phyloP scores from a whole-genome alignment of 2,329 filamentous ascomycete genomes.

The Alternaria arborescens region DNA sequence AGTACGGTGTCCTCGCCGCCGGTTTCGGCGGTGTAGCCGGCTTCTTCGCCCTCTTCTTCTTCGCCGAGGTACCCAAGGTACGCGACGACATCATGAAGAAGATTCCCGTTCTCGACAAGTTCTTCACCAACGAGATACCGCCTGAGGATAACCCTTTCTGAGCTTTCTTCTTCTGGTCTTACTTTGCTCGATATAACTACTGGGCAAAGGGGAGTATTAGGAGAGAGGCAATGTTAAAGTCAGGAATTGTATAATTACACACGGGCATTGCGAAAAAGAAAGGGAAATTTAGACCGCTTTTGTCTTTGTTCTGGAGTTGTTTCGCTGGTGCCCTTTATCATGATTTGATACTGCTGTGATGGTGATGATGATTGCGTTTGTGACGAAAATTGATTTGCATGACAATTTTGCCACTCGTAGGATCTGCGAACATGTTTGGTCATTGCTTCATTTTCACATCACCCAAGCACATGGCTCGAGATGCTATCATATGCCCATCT shows the following conservation, averaged over 20 bases:
- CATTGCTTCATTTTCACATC: conserved; percentile 41
- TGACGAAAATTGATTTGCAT: background rate
- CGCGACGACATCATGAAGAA: conserved; percentile 69
- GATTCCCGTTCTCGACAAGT: conserved; percentile 65
- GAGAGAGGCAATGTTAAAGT: conserved; percentile 7
- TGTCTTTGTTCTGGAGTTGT: background rate
- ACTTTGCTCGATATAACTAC: too few species aligned
- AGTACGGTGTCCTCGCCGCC: conserved; percentile 57
- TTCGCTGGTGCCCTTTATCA: too few species aligned
- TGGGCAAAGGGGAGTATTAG: too few species aligned
- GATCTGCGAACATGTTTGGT: conserved; percentile 16
- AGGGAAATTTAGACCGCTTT: conserved; percentile 1
- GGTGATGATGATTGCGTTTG: background rate
- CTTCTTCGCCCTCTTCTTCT: conserved; percentile 70
- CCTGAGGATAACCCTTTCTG: conserved; percentile 71
- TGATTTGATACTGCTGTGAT: background rate
- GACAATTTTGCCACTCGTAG: background rate
- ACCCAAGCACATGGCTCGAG: conserved; percentile 25
- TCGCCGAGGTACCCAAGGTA: conserved; percentile 69
- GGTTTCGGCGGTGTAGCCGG: conserved; percentile 66
- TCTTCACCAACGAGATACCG: conserved; percentile 65
- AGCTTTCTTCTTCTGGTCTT: background rate
- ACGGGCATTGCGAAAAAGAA: background rate
- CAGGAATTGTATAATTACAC: conserved; percentile 16
- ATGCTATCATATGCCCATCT: conserved; percentile 17